Conservation (phyloP, 192 early-diverging fungal species). For the Cladochytrium replicatum region DNA sequence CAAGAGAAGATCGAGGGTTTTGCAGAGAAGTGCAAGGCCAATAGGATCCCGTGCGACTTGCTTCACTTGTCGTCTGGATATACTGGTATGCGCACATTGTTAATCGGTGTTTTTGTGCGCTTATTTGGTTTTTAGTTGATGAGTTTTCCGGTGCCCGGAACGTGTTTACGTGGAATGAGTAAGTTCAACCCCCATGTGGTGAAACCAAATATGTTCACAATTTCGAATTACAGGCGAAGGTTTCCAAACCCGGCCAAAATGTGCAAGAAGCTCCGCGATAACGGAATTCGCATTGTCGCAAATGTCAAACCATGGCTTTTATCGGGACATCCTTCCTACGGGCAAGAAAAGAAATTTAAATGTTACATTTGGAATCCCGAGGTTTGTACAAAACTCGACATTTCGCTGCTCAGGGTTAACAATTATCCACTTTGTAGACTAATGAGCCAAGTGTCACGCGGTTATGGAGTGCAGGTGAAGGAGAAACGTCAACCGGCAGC, state of each 20-base stretch:
- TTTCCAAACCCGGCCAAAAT: slow-evolving; percentile 42
- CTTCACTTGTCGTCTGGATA: slow-evolving; percentile 53
- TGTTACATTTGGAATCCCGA: slow-evolving; percentile 35
- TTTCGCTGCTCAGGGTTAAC: background rate
- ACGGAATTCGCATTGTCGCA: slow-evolving; percentile 43
- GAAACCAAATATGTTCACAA: background rate
- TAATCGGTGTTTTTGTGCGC: slow-evolving; percentile 1
- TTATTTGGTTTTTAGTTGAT: slow-evolving; percentile 17
- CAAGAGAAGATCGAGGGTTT: slow-evolving; percentile 38
- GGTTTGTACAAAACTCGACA: slow-evolving; percentile 8
- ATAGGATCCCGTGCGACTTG: slow-evolving; percentile 48
- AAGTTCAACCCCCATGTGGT: background rate
- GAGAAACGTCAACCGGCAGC: slow-evolving; percentile 28
- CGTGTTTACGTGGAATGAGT: slow-evolving; percentile 55
- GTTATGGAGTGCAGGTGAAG: slow-evolving; percentile 44
- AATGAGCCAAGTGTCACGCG: slow-evolving; percentile 11
- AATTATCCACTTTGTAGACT: slow-evolving; percentile 1
- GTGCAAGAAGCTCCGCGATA: slow-evolving; percentile 15
- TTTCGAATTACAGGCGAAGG: slow-evolving; percentile 7
- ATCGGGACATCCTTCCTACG: slow-evolving; percentile 38
- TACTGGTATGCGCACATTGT: slow-evolving; percentile 22
- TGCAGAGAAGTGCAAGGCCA: slow-evolving; percentile 21
- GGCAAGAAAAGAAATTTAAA: slow-evolving; percentile 12
- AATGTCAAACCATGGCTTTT: slow-evolving; percentile 58
- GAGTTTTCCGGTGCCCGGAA: slow-evolving; percentile 30